Conservation (phyloP, 164 flowering plant genomes). For the Sextonia rubra region DNA sequence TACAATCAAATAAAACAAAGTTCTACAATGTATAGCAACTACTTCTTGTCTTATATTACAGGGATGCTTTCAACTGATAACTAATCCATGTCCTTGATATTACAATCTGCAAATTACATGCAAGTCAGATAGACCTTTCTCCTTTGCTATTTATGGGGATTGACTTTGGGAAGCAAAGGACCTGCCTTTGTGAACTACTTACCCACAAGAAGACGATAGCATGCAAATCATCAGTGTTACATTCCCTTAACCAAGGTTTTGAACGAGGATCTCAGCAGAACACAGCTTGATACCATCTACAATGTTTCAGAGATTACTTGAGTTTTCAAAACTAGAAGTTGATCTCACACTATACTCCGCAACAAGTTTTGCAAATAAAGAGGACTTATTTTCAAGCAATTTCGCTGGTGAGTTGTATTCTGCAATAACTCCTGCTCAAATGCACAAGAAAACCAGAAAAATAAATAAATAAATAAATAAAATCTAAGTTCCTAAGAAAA, state of each 20-base stretch:
- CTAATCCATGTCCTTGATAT: no score
- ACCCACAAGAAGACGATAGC: not conserved
- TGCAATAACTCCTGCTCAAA: conserved; percentile 39
- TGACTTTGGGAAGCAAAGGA: no score
- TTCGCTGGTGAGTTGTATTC: conserved; percentile 57
- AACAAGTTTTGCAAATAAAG: conserved; percentile 64
- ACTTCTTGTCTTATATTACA: no score
- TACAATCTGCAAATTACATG: no score
- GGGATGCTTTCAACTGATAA: no score
- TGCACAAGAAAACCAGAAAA: not conserved
- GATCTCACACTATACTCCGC: conserved; percentile 62
- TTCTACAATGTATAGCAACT: no score
- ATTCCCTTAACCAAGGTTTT: not conserved
- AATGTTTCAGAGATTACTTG: not conserved
- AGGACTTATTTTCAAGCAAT: conserved; percentile 55
- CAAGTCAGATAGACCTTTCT: no score
- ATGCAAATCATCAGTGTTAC: no score
- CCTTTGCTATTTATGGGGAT: no score
- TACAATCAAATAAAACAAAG: no score
- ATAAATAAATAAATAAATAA: no score
- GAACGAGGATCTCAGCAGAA: not conserved
- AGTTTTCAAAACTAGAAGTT: conserved; percentile 25
- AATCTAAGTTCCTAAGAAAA: not conserved
- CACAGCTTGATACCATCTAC: not conserved
- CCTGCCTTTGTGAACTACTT: no score